These are phyloP conservation scores for Meira nashicola DNA, from an alignment of 1,284 basidiomycete species.

Conservation along the genomic window DNA sequence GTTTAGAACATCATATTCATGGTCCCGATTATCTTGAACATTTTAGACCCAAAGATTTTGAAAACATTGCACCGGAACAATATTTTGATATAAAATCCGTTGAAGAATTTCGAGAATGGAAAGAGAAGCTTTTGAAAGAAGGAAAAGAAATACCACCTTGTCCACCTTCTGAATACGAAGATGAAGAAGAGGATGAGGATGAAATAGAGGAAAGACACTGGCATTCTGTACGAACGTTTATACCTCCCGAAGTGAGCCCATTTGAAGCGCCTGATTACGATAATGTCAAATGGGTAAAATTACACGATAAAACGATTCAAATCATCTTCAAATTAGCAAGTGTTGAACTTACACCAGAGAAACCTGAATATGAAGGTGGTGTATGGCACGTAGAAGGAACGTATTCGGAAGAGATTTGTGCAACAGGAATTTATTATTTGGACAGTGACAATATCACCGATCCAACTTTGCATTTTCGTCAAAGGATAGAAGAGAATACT, in stretches of 20 bases:
- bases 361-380: constrained; percentile 1
- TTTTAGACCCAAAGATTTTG: too few relatives aligned
- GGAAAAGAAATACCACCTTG: too few relatives aligned
- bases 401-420: background rate
- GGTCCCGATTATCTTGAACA: too few relatives aligned
- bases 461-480: too few relatives aligned
- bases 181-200: background rate
- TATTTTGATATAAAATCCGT: too few relatives aligned
- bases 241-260: background rate
- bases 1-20: too few relatives aligned
- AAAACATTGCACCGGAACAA: too few relatives aligned
- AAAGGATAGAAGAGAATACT: too few relatives aligned
- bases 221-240: background rate
- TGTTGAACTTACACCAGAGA: background rate
- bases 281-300: background rate
- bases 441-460: background rate
- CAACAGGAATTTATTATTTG: background rate
- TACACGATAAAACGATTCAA: background rate
- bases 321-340: constrained; percentile 2
- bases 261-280: background rate
- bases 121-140: too few relatives aligned
- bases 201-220: background rate
- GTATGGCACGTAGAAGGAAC: constrained; percentile 2
- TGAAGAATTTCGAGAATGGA: too few relatives aligned
- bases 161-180: too few relatives aligned